Percentiles rank a stretch among this genome's conserved stretches.
phyloP scores from a whole-genome alignment of 2,329 filamentous ascomycete genomes.

The Penicillium sp. region DNA sequence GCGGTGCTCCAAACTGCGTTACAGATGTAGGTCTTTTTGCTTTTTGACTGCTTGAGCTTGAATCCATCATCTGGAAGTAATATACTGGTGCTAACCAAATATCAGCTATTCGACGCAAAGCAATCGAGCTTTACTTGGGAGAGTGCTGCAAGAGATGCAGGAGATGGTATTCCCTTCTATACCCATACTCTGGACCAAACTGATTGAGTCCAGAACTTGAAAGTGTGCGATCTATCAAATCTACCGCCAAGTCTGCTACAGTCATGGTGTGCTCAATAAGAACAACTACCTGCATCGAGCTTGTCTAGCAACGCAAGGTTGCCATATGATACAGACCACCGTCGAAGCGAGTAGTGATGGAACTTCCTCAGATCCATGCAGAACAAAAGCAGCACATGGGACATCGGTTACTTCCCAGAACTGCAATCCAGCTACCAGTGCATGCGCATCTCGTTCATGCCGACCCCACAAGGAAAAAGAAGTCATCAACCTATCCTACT shows the following conservation, averaged over 20 bases:
- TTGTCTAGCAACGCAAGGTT: not conserved
- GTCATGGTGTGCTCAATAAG: not conserved
- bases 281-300: not conserved
- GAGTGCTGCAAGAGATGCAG: not conserved
- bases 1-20: not conserved
- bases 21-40: not conserved
- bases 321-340: not conserved
- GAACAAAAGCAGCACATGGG: not conserved
- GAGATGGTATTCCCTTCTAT: not conserved
- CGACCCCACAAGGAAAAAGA: not conserved
- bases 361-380: not conserved
- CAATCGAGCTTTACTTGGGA: not conserved
- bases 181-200: not conserved
- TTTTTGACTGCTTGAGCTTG: not conserved
- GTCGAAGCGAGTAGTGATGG: no score
- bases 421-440: not conserved
- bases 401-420: not conserved
- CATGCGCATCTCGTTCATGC: not conserved
- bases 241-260: not conserved
- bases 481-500: not conserved
- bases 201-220: not conserved
- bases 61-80: not conserved
- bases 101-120: not conserved
- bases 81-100: not conserved
- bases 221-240: not conserved